Evolutionary conservation across 1,139 yeast genomes (phyloP), one percentile per base, ranked within the genome.

Genomic region (Kurtzmaniella quercitrusa): DNA sequence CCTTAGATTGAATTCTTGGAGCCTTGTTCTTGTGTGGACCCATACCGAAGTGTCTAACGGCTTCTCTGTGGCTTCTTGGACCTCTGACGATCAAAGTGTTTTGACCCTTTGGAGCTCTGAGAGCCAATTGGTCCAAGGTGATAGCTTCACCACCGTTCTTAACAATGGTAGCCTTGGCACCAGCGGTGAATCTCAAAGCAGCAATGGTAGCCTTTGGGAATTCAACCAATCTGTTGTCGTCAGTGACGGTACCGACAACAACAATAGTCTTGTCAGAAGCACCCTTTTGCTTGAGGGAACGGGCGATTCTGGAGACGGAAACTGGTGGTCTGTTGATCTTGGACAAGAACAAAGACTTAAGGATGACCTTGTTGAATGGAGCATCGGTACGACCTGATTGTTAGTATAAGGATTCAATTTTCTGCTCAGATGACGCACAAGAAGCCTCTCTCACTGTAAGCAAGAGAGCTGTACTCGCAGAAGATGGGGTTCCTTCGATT

Each of bases 11-110:
- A 75, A 93, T 85, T 82, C 95, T 90, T 79, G 99, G 99, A 68
- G 98, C 98, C 88, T 93, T 94, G 79, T 83, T 79, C 84, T 88
- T 87, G 95, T 94, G 98, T 68, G 98, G 99, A 79, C 98, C 98
- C 77, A 93, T 73, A 76, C 98, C 98, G 71, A 94, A 94, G 87
- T 93, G 98, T 83, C 98, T 89, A 66, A 89, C 98, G 65, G 98
- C 96, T 82, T 93, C 98, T 83, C 99, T 89, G 75, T 95, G 70
- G 79, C 79, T 82, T 86, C 97, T 89, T 80, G 98, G 95, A 73
- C 99, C 99, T 82, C 98, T 90, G 71, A 93, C 81, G 69, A 93
- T 79, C 75, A 93, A 77, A 61, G 98, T 91, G 95, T 94, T 93
- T 77, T 89, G 88, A 77, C 99, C 98, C 77, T 91, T 90, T 76